Percentiles rank a stretch among this genome's conserved stretches.
Evolutionary conservation across 116 monocot species (phyloP).

Genomic region (Cymodocea nodosa): DNA sequence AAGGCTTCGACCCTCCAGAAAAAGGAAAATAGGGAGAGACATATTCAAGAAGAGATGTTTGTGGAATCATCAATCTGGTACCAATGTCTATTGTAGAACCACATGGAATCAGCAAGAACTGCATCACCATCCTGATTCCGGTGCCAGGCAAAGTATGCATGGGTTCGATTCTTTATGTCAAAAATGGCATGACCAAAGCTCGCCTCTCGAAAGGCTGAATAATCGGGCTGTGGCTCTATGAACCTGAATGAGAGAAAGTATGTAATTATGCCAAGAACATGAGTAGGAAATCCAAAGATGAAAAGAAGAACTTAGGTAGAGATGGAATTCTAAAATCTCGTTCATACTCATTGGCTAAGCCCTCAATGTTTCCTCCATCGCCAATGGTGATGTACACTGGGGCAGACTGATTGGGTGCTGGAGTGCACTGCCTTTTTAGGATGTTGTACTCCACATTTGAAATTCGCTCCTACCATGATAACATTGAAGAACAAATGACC

Average conservation of each 20-base stretch:
- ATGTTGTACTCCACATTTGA: conserved; percentile 61
- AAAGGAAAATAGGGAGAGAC: not conserved
- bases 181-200: conserved; percentile 70
- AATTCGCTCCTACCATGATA: conserved; percentile 39
- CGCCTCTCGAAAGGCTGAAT: conserved; percentile 58
- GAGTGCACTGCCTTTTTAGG: conserved; percentile 31
- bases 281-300: not conserved
- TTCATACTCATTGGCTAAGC: conserved; percentile 26
- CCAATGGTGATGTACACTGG: conserved; percentile 78
- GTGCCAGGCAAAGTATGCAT: conserved; percentile 51
- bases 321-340: not conserved
- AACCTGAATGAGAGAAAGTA: conserved; percentile 22
- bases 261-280: not conserved
- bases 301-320: not conserved
- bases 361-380: conserved; percentile 76
- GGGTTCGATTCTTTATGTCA: conserved; percentile 54
- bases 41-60: not conserved
- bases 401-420: conserved; percentile 34
- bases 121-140: conserved; percentile 47
- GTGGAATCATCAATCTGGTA: conserved; percentile 18
- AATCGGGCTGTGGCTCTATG: conserved; percentile 51
- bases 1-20: not conserved
- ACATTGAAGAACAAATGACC: too few species aligned
- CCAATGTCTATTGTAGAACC: conserved; percentile 51
- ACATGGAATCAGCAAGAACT: conserved; percentile 43